phyloP scores from a whole-genome alignment of 73 alveolate genomes.

The Tetrahymena borealis region DNA sequence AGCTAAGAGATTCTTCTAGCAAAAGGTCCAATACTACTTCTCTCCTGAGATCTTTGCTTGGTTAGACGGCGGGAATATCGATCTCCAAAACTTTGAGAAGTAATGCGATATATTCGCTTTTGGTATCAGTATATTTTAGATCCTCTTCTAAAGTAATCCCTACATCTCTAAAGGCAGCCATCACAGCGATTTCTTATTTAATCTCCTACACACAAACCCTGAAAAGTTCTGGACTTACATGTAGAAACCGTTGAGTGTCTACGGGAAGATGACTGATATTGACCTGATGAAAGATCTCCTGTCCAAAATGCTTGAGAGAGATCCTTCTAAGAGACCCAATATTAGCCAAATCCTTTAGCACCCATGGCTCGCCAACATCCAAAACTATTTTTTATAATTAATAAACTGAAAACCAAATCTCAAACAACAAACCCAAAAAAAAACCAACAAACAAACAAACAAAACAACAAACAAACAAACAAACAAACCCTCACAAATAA shows the following conservation, averaged over 20 bases:
- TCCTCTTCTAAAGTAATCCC: not conserved
- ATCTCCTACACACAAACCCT: not conserved
- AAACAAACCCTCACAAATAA: not conserved
- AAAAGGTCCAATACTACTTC: not conserved
- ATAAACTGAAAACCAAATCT: not conserved
- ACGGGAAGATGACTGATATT: not conserved
- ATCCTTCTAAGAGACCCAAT: conserved; percentile 19
- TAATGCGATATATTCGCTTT: not conserved
- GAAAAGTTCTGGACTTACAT: not conserved
- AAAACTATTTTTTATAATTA: not conserved
- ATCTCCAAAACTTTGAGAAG: not conserved
- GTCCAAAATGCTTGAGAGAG: conserved; percentile 26
- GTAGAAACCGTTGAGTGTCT: not conserved
- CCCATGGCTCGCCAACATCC: not conserved
- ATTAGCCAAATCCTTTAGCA: conserved; percentile 8
- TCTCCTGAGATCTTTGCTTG: not conserved
- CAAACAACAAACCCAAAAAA: not conserved
- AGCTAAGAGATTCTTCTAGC: not conserved
- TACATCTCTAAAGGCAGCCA: not conserved
- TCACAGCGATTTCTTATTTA: not conserved
- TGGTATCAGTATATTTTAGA: not conserved
- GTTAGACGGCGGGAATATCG: not conserved
- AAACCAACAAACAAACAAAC: not conserved
- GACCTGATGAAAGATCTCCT: conserved; percentile 8
- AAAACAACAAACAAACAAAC: too few relatives aligned